Evolutionary conservation across 805 yeast species (phyloP).

Genomic region (Wickerhamomyces subpelliculosus): DNA sequence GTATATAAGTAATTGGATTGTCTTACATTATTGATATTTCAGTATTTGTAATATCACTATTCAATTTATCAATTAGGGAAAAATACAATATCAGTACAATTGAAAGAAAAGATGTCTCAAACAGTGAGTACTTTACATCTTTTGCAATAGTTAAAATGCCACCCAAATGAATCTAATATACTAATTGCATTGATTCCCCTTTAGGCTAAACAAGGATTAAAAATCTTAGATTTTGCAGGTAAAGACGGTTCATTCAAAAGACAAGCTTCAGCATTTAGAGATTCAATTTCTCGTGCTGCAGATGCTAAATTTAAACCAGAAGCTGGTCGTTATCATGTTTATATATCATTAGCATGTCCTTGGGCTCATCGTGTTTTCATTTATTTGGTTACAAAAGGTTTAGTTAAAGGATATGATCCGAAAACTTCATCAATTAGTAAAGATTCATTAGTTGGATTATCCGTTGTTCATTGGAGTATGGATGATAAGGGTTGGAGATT

Average conservation of each 20-base stretch:
- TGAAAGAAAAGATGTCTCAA: constrained; percentile 6
- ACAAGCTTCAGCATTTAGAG: constrained; percentile 52
- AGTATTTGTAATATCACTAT: too few relatives aligned
- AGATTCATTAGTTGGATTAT: constrained; percentile 48
- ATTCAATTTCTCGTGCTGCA: constrained; percentile 47
- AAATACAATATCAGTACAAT: background rate
- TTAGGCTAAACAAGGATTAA: constrained; percentile 16
- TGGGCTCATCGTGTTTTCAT: constrained; percentile 89
- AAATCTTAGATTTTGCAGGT: constrained; percentile 41
- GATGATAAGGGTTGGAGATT: constrained; percentile 89
- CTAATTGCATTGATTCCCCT: too few relatives aligned
- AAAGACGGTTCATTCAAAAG: constrained; percentile 52
- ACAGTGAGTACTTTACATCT: too few relatives aligned
- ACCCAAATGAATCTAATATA: too few relatives aligned
- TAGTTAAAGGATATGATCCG: constrained; percentile 36
- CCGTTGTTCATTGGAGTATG: constrained; percentile 90
- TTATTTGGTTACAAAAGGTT: constrained; percentile 67
- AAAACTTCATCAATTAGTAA: constrained; percentile 20
- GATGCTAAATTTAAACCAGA: constrained; percentile 70
- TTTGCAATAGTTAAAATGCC: too few relatives aligned
- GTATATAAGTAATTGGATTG: too few relatives aligned
- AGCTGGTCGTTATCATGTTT: constrained; percentile 75
- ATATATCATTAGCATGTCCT: constrained; percentile 87
- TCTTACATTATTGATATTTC: too few relatives aligned
- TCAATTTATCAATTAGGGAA: background rate